Evolutionary conservation across 306 rosid species (phyloP).

Genomic region (Begonia masoniana): DNA sequence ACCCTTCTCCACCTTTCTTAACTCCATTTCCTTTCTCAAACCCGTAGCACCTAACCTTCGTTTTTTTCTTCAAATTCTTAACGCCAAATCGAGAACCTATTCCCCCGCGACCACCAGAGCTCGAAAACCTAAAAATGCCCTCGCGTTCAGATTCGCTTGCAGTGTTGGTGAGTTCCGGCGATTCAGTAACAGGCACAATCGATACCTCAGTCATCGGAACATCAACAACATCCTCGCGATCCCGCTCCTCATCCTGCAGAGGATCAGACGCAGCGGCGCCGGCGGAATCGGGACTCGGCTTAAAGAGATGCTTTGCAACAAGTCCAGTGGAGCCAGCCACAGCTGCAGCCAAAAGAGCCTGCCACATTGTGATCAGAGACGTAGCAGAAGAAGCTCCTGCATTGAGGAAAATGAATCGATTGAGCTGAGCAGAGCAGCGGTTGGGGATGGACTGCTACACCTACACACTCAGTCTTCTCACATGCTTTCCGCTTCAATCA

Average conservation of each 20-base stretch:
- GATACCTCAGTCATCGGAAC: conserved; percentile 1
- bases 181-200: neutral
- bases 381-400: neutral
- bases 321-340: conserved; percentile 66
- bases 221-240: neutral
- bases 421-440: conserved; percentile 1
- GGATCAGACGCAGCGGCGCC: conserved; percentile 6
- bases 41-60: conserved; percentile 9
- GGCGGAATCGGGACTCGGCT: conserved; percentile 1
- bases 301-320: conserved; percentile 34
- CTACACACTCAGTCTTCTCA: conserved; percentile 2
- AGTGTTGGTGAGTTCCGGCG: conserved; percentile 8
- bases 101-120: conserved; percentile 12
- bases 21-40: conserved; percentile 14
- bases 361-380: conserved; percentile 40
- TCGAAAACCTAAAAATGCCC: conserved; percentile 39
- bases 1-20: conserved; percentile 12
- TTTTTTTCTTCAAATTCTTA: conserved; percentile 15
- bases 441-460: neutral
- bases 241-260: conserved; percentile 2
- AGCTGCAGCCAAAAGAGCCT: conserved; percentile 33
- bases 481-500: conserved; percentile 40
- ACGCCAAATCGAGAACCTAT: conserved; percentile 10
- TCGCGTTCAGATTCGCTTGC: conserved; percentile 13
- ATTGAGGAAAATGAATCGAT: neutral